Conservation (phyloP, 345 rosid species). For the Lumnitzera littorea region DNA sequence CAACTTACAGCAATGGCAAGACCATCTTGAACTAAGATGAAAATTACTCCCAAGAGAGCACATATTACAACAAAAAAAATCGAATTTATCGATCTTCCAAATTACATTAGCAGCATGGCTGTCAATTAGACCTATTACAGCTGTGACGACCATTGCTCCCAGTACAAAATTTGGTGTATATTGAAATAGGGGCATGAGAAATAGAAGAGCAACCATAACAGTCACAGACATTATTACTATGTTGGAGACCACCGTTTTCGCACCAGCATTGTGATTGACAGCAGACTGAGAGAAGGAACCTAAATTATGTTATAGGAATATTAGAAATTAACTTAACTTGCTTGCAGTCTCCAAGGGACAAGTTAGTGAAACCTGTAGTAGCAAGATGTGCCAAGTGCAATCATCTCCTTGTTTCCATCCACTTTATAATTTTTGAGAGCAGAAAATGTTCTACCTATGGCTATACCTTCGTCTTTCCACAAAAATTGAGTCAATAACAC, state of each 20-base stretch:
- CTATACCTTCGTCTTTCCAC: slow-evolving; percentile 86
- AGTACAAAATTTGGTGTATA: slow-evolving; percentile 90
- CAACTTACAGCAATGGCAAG: slow-evolving; percentile 82
- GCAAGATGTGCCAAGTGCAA: slow-evolving; percentile 96
- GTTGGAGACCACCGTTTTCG: slow-evolving; percentile 93
- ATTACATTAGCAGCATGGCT: slow-evolving; percentile 62
- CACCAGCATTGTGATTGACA: slow-evolving; percentile 88
- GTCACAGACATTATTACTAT: slow-evolving; percentile 74
- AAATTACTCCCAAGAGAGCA: slow-evolving; percentile 79
- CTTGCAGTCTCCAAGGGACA: background rate
- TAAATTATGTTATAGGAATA: slow-evolving; percentile 3
- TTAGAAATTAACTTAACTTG: background rate
- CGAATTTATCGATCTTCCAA: slow-evolving; percentile 90
- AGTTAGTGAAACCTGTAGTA: slow-evolving; percentile 48
- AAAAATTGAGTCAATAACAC: background rate
- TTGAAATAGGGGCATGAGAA: slow-evolving; percentile 88
- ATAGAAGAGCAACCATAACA: slow-evolving; percentile 86
- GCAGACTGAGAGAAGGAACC: slow-evolving; percentile 97
- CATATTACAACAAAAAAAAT: slow-evolving; percentile 71
- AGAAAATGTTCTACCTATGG: slow-evolving; percentile 95
- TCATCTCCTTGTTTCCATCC: slow-evolving; percentile 99
- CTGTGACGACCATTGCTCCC: slow-evolving; percentile 86
- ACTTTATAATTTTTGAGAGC: slow-evolving; percentile 77
- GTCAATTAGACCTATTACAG: slow-evolving; percentile 90
- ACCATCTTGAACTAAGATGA: slow-evolving; percentile 77